phyloP scores from a whole-genome alignment of 257 asterid species.

The Primulina tabacum region DNA sequence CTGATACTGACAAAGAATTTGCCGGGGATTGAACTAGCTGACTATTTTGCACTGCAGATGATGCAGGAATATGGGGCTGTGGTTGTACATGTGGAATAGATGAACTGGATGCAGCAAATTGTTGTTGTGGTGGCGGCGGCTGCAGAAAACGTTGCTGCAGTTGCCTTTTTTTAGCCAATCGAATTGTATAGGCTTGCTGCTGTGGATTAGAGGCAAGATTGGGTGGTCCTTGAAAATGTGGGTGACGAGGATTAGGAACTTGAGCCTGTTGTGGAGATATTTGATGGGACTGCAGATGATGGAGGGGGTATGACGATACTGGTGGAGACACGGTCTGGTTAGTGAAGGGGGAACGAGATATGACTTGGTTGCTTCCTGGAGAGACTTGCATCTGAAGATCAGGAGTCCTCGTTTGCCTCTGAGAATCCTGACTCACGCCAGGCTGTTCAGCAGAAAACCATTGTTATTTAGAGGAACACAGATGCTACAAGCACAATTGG shows the following conservation, averaged over 20 bases:
- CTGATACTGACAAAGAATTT: conserved; percentile 46
- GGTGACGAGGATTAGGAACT: conserved; percentile 39
- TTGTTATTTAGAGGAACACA: not conserved
- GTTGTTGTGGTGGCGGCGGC: conserved; percentile 41
- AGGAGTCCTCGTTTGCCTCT: conserved; percentile 57
- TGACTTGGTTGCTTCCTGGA: conserved; percentile 44
- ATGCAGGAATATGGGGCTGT: conserved; percentile 57
- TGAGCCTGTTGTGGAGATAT: conserved; percentile 49
- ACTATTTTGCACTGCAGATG: conserved; percentile 60
- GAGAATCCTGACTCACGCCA: conserved; percentile 60
- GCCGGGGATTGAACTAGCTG: conserved; percentile 52
- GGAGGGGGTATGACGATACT: conserved; percentile 43
- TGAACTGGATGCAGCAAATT: conserved; percentile 54
- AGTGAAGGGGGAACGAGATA: conserved; percentile 42
- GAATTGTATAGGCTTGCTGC: conserved; percentile 73
- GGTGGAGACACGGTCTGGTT: conserved; percentile 40
- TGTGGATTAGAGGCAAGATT: conserved; percentile 47
- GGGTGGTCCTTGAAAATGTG: conserved; percentile 57
- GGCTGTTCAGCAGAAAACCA: conserved; percentile 24
- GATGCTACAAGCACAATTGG: not conserved
- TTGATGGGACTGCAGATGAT: conserved; percentile 47
- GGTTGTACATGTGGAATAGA: conserved; percentile 61
- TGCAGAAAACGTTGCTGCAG: conserved; percentile 52
- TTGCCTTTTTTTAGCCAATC: conserved; percentile 80
- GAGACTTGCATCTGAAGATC: conserved; percentile 53